Percentiles rank a stretch among this genome's conserved stretches.
phyloP scores from a whole-genome alignment of 345 rosid genomes.

The Brassica carinata region DNA sequence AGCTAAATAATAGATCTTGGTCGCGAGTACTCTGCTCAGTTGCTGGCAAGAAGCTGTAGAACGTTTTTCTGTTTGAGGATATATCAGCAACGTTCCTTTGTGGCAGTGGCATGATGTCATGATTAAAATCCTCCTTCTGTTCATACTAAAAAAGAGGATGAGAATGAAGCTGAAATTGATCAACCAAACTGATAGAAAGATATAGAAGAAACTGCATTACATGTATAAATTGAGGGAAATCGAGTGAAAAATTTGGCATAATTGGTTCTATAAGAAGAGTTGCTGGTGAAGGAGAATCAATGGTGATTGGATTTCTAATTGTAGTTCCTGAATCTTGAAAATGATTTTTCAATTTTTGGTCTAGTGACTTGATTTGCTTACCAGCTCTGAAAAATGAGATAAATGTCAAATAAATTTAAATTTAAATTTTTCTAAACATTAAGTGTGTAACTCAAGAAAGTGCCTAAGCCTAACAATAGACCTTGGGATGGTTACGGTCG shows the following conservation, averaged over 20 bases:
- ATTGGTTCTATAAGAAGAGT: conserved; percentile 21
- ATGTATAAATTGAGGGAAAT: conserved; percentile 24
- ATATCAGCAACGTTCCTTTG: conserved; percentile 5
- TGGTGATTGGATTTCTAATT: conserved; percentile 35
- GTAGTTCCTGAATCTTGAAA: conserved; percentile 33
- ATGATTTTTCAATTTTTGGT: conserved; percentile 31
- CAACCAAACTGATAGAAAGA: neutral
- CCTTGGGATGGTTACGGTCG: conserved; percentile 41
- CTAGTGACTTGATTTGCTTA: conserved; percentile 31
- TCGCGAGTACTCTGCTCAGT: conserved; percentile 37
- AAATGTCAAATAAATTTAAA: neutral
- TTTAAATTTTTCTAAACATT: neutral
- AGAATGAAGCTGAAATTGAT: neutral
- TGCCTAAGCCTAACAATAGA: conserved; percentile 25
- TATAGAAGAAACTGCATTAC: conserved; percentile 24
- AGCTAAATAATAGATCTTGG: conserved; percentile 39
- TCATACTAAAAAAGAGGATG: conserved; percentile 6
- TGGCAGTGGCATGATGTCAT: conserved; percentile 14
- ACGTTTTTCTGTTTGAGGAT: conserved; percentile 36
- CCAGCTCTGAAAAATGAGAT: conserved; percentile 38
- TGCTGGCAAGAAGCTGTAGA: conserved; percentile 47
- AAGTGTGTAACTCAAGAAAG: conserved; percentile 8
- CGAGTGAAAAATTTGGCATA: conserved; percentile 33
- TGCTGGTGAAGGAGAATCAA: conserved; percentile 37
- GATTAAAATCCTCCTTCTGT: conserved; percentile 44